Conservation (phyloP, 108 stramenopile genomes). For the Fragilariopsis cylindrus region DNA sequence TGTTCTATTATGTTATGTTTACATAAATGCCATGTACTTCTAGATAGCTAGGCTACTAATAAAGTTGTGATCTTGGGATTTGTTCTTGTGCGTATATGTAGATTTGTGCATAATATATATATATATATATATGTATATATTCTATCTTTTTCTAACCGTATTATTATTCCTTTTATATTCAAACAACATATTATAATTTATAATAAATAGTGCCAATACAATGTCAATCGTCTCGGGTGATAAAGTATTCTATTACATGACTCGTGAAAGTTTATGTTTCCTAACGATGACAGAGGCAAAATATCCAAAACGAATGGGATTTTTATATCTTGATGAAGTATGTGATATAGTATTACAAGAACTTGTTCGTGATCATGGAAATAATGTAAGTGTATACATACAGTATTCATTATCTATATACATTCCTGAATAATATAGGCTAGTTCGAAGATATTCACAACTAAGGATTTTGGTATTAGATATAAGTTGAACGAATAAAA, state of each 20-base stretch:
- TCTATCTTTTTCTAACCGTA: not conserved
- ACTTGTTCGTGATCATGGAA: conserved; percentile 78
- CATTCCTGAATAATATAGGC: not conserved
- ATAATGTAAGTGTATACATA: conserved; percentile 46
- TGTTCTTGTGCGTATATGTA: too few species aligned
- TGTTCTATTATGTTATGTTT: not conserved
- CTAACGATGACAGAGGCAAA: conserved; percentile 70
- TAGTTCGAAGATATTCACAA: not conserved
- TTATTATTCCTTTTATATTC: not conserved
- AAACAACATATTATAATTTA: conserved; percentile 24
- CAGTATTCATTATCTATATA: not conserved
- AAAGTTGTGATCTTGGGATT: too few species aligned
- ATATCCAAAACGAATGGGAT: conserved; percentile 97
- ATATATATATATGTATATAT: not conserved
- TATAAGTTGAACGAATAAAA: not conserved
- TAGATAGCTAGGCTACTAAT: too few species aligned
- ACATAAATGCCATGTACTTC: too few species aligned
- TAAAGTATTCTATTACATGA: conserved; percentile 86
- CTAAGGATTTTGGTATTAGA: too few species aligned
- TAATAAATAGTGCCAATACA: conserved; percentile 33
- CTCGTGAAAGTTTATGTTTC: conserved; percentile 75
- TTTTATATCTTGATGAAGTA: conserved; percentile 95
- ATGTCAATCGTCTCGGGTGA: conserved; percentile 77
- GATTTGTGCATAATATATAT: not conserved
- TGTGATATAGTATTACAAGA: conserved; percentile 80